phyloP scores from a whole-genome alignment of 345 rosid genomes.

The Lenwebbia sp. region DNA sequence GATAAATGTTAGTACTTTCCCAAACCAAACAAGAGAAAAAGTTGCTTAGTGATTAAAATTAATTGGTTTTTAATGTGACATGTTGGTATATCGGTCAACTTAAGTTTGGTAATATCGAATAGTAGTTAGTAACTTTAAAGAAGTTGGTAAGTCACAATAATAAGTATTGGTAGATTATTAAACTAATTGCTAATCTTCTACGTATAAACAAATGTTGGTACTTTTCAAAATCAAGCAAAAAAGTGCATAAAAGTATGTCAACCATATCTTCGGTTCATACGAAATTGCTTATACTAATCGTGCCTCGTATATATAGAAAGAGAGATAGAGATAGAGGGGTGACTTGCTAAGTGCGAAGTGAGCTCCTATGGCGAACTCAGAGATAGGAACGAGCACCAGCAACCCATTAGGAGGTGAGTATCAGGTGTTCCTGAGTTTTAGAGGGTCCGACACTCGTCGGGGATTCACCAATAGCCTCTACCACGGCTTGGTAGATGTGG shows the following conservation, averaged over 20 bases:
- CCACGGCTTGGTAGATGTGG: neutral
- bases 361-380: neutral
- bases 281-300: no score
- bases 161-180: neutral
- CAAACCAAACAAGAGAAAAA: neutral
- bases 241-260: neutral
- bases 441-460: neutral
- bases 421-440: neutral
- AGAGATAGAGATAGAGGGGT: neutral
- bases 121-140: neutral
- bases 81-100: neutral
- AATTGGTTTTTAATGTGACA: neutral
- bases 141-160: neutral
- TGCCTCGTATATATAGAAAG: neutral
- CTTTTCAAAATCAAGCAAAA: neutral
- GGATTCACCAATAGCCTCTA: neutral
- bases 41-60: neutral
- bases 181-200: neutral
- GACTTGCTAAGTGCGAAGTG: neutral
- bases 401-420: neutral
- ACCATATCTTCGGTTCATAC: neutral
- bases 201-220: neutral
- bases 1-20: neutral
- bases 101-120: neutral
- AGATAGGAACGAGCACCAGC: neutral